These are phyloP conservation scores for Phytomonas sp. DNA, from an alignment of 208 protist genomes.

Conservation along the genomic window DNA sequence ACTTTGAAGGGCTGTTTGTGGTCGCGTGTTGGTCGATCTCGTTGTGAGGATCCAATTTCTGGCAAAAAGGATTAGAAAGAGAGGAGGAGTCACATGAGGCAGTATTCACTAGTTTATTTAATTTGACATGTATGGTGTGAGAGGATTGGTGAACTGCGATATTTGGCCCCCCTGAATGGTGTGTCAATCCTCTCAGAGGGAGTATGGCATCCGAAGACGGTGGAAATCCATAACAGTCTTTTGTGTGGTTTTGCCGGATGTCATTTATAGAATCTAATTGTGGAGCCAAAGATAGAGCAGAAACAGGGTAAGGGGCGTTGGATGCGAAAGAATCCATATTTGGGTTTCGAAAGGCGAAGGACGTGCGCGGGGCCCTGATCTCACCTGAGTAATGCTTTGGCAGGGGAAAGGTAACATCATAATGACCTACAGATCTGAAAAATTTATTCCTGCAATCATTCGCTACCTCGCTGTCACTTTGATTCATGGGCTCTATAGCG, in stretches of 20 bases:
- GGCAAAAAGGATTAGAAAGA: no score
- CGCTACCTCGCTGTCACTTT: background rate
- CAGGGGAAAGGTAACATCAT: background rate
- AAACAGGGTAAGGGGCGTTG: background rate
- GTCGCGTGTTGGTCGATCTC: no score
- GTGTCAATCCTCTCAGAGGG: no score
- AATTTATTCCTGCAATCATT: background rate
- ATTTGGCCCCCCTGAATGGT: no score
- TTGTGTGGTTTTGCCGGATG: background rate
- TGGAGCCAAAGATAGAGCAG: background rate
- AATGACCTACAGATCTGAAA: background rate
- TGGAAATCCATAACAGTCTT: no score
- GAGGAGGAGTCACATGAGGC: no score
- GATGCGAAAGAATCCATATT: background rate
- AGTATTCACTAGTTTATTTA: no score
- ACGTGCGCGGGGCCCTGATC: slow-evolving; percentile 19
- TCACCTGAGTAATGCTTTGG: background rate
- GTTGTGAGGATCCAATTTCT: no score
- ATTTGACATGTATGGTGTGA: no score
- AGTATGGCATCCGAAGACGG: background rate
- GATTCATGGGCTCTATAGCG: background rate
- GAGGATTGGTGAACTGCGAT: no score
- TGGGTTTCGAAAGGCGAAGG: slow-evolving; percentile 15
- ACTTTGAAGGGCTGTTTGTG: no score
- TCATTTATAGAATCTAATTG: background rate